A percentile compares a stretch with the other conserved stretches of the same genome.
These are phyloP conservation scores for Microbotryum violaceum DNA, from an alignment of 1,284 basidiomycete species.

Conservation along the genomic window DNA sequence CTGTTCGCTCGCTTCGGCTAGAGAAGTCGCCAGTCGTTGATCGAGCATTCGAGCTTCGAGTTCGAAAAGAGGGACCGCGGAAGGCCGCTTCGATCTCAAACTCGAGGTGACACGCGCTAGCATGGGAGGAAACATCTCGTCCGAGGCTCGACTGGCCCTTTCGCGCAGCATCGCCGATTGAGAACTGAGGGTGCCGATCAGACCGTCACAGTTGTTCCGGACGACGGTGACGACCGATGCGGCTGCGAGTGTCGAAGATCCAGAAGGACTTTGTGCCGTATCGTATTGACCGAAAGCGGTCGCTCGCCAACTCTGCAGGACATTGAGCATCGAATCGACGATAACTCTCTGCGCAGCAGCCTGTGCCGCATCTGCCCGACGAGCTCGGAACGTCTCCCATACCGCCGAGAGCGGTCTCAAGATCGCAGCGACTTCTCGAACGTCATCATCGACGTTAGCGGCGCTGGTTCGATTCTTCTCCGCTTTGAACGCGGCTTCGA, in stretches of 20 bases:
- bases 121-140: conserved; percentile 12
- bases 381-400: conserved; percentile 16
- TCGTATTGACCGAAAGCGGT: conserved; percentile 2
- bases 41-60: conserved; percentile 20
- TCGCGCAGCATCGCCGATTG: neutral
- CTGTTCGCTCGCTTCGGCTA: conserved; percentile 13
- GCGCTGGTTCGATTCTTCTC: conserved; percentile 11
- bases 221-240: conserved; percentile 5
- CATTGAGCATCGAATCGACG: conserved; percentile 1
- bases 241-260: conserved; percentile 3
- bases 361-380: conserved; percentile 7
- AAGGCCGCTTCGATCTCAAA: conserved; percentile 7
- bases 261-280: neutral
- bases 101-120: neutral
- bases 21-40: neutral
- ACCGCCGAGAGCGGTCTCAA: conserved; percentile 12
- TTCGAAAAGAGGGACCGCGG: conserved; percentile 12
- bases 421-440: conserved; percentile 13
- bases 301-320: conserved; percentile 18
- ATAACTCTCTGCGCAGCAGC: conserved; percentile 11
- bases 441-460: conserved; percentile 21
- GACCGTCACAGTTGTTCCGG: conserved; percentile 4
- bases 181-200: conserved; percentile 7
- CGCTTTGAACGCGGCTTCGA: conserved; percentile 25
- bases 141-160: neutral